These are phyloP conservation scores for Porphyra umbilicalis DNA, from an alignment of 31 red algal genomes.

Conservation along the genomic window DNA sequence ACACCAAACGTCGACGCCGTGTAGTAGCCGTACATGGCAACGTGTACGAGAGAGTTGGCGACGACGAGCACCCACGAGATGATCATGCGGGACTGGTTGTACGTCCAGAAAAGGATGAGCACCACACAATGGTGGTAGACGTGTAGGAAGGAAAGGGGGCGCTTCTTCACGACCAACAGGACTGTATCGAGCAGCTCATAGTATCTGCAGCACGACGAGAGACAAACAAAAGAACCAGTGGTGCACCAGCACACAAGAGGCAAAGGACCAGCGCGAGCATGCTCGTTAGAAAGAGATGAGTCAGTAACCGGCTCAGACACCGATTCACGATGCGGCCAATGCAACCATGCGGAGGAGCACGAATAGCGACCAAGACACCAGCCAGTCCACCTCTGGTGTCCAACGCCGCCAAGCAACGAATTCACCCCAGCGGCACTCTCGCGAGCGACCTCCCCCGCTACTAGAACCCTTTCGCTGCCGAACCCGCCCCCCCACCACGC, in stretches of 20 bases:
- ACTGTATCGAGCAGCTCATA: constrained; percentile 97
- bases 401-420: no score
- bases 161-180: constrained; percentile 92
- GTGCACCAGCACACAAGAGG: not conserved
- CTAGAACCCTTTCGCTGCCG: no score
- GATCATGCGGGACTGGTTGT: constrained; percentile 87
- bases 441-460: no score
- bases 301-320: no score
- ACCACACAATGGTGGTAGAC: constrained; percentile 97
- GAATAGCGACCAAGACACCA: no score
- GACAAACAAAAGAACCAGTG: not conserved
- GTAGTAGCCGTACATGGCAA: constrained; percentile 99
- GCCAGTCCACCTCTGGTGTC: no score
- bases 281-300: not conserved
- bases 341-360: no score
- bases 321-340: no score
- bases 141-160: constrained; percentile 84
- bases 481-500: not conserved
- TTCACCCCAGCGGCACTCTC: no score
- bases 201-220: constrained; percentile 1
- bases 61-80: constrained; percentile 93
- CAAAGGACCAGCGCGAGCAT: not conserved
- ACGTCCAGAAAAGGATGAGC: constrained; percentile 86
- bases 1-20: constrained; percentile 53
- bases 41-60: constrained; percentile 90